Conservation (phyloP, 495 filamentous ascomycete genomes). For the Trichoderma virens region DNA sequence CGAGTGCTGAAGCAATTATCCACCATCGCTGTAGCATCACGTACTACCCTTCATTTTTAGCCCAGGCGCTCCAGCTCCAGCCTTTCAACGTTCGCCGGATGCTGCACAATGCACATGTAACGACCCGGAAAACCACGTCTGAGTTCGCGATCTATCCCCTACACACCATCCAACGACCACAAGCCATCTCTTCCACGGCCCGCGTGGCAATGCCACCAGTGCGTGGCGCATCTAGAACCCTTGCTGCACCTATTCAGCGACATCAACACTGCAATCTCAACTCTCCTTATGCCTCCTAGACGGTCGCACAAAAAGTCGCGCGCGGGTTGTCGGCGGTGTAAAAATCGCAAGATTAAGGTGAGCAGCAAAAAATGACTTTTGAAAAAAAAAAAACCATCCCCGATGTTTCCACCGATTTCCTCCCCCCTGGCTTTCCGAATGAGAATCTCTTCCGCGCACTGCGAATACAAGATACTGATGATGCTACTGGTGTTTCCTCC, state of each 20-base stretch:
- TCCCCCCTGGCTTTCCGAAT: conserved; percentile 9
- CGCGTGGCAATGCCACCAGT: conserved; percentile 7
- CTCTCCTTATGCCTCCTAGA: conserved; percentile 42
- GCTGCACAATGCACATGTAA: background rate
- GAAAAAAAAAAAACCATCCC: background rate
- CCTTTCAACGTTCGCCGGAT: background rate
- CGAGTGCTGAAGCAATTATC: background rate
- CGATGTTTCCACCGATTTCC: background rate
- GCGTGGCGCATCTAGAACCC: conserved; percentile 2
- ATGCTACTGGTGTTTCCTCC: background rate
- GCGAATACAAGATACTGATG: background rate
- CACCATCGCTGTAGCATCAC: background rate
- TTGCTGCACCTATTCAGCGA: background rate
- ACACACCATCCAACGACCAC: background rate
- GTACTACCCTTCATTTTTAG: background rate
- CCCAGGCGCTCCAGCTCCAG: background rate
- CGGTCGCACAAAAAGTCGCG: conserved; percentile 58
- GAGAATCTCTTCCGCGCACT: conserved; percentile 5
- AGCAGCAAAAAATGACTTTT: background rate
- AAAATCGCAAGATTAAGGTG: conserved; percentile 57
- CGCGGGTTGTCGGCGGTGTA: conserved; percentile 53
- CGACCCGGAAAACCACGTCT: background rate
- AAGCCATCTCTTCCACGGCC: background rate
- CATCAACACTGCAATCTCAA: background rate
- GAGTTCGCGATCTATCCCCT: background rate